These are phyloP conservation scores for Termitomyces eurrhizus DNA, from an alignment of 768 basidiomycete species.

Conservation along the genomic window DNA sequence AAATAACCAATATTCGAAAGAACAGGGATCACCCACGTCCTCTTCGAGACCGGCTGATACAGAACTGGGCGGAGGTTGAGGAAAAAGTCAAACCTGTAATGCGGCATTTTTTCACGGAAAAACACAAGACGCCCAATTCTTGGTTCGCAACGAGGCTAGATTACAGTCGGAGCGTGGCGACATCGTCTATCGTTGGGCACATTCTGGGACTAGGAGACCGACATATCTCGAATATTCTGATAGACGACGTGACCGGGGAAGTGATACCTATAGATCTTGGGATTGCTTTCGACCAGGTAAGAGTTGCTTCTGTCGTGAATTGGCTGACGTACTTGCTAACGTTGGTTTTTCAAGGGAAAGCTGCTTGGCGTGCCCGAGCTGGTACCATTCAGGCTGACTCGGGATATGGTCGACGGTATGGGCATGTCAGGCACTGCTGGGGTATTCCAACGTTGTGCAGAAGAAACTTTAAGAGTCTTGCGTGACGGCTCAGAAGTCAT, in stretches of 20 bases:
- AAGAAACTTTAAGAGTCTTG: slow-evolving; percentile 91
- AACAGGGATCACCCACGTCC: slow-evolving; percentile 9
- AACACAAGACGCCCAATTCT: slow-evolving; percentile 78
- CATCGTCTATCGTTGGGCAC: slow-evolving; percentile 91
- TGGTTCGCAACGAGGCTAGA: slow-evolving; percentile 92
- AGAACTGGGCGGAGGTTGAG: slow-evolving; percentile 31
- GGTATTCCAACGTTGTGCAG: slow-evolving; percentile 92
- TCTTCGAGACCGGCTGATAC: neutral
- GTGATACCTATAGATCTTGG: slow-evolving; percentile 95
- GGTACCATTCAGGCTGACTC: slow-evolving; percentile 93
- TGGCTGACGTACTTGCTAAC: slow-evolving; percentile 2
- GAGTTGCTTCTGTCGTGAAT: slow-evolving; percentile 7
- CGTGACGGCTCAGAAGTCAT: slow-evolving; percentile 83
- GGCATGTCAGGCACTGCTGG: slow-evolving; percentile 88
- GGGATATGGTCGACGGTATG: slow-evolving; percentile 92
- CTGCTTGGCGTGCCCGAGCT: slow-evolving; percentile 74
- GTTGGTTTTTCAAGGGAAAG: slow-evolving; percentile 60
- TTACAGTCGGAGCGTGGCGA: slow-evolving; percentile 91
- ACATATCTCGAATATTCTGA: slow-evolving; percentile 87
- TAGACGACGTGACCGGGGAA: slow-evolving; percentile 81
- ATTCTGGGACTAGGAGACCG: slow-evolving; percentile 91
- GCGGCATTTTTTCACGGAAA: slow-evolving; percentile 92
- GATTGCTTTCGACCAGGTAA: slow-evolving; percentile 92
- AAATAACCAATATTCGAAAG: slow-evolving; percentile 28
- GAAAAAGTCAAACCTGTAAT: slow-evolving; percentile 75